Evolutionary conservation across 2,329 filamentous ascomycete genomes (phyloP), one percentile per base, ranked within the genome.

Genomic region (Beauveria australis): DNA sequence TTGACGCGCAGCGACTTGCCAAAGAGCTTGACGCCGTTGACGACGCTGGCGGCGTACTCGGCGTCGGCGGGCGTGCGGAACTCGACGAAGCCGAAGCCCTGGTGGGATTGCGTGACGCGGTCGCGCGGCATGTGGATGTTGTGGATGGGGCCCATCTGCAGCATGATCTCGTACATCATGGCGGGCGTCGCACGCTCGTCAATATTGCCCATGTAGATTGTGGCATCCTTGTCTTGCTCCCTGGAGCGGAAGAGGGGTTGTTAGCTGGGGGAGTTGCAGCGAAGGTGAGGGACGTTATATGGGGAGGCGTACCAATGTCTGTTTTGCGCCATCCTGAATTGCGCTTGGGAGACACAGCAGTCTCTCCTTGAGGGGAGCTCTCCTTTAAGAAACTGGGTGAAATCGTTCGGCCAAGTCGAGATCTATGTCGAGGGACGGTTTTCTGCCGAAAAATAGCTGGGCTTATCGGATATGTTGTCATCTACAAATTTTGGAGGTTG

Each of bases 71-170:
- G 92, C 67, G 89, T 92, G 71, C 92, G 93, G 75, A 97, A 99
- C 76, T 99, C 94, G 75, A 99, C 94, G 76, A 99, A 99, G 69
- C 94, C 94, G 80, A 97, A 99, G 68, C 94, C 94, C 76, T 97
- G 94, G 75, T 99, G 94, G 61, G 88, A 89, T 72, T 97, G 92
- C 52, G 94, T 97, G 67, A 99, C 94, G 74, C 94, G 91, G 75
- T 99, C 94, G 80, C 97, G 96, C 60, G 94, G 94, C 72, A 99
- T 87, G 77, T 99, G 94, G 65, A 99, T 93, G 76, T 97, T 97
- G 72, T 96, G 91, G 69, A 99, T 95, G 68, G 93, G 92, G 60
- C 94, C 94, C 73, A 92, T 92, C 79, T 99, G 94, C 60, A 97
- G 87, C 92, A 97, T 97, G 69, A 99, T 83, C 80, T 99, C 94